phyloP scores from a whole-genome alignment of 208 protist genomes.

The Trypanosoma mega region DNA sequence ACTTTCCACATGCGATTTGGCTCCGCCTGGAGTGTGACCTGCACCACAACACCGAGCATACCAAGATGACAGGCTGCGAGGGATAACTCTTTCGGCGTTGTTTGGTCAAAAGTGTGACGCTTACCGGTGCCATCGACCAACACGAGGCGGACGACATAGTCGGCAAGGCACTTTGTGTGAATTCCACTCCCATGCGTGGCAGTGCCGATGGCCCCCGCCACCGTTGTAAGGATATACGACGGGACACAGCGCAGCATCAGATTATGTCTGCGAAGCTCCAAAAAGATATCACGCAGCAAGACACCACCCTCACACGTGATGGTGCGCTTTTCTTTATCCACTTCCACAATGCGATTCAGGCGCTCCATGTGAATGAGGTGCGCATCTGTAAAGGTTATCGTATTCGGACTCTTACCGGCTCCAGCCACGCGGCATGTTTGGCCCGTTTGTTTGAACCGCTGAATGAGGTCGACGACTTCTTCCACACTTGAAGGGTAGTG shows the following conservation, averaged over 20 bases:
- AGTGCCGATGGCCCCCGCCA: constrained; percentile 60
- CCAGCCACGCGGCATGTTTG: constrained; percentile 57
- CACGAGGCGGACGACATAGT: constrained; percentile 44
- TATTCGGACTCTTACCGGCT: constrained; percentile 60
- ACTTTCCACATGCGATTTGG: constrained; percentile 42
- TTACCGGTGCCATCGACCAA: constrained; percentile 54
- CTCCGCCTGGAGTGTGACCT: constrained; percentile 61
- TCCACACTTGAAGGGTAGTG: constrained; percentile 39
- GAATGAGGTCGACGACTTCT: constrained; percentile 32
- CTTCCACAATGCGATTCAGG: constrained; percentile 45
- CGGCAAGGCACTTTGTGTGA: constrained; percentile 37
- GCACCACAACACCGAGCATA: constrained; percentile 57
- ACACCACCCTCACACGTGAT: constrained; percentile 59
- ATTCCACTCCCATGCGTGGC: constrained; percentile 70
- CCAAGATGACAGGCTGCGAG: constrained; percentile 67
- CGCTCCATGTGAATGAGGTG: constrained; percentile 56
- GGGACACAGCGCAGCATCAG: constrained; percentile 75
- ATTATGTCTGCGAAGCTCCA: constrained; percentile 32
- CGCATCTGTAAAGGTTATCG: constrained; percentile 48
- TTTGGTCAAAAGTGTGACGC: constrained; percentile 22
- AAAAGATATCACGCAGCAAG: constrained; percentile 48
- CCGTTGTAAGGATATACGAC: constrained; percentile 56
- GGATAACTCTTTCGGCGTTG: constrained; percentile 34
- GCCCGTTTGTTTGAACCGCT: constrained; percentile 23
- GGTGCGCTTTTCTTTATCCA: constrained; percentile 33